Evolutionary conservation across 257 asterid species (phyloP).

Genomic region (Asclepias syriaca): DNA sequence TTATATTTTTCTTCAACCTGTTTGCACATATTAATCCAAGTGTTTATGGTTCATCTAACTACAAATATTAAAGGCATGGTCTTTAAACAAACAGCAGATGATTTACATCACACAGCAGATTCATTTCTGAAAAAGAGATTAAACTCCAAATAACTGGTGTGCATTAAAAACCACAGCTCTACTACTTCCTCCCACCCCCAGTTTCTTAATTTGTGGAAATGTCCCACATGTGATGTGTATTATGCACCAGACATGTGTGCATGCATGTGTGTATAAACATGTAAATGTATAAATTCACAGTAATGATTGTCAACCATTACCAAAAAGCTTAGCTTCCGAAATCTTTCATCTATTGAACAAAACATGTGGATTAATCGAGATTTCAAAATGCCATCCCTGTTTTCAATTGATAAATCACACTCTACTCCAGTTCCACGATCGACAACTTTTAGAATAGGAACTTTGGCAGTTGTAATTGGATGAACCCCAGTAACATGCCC

Average conservation of each 20-base stretch:
- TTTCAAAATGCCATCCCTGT: slow-evolving; percentile 83
- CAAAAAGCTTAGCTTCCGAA: slow-evolving; percentile 83
- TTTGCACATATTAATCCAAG: not conserved
- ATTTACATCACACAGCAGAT: not conserved
- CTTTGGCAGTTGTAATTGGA: slow-evolving; percentile 82
- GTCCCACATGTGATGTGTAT: not conserved
- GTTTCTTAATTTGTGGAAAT: not conserved
- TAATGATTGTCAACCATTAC: slow-evolving; percentile 36
- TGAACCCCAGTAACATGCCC: slow-evolving; percentile 81
- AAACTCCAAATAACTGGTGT: not conserved
- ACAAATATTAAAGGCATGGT: not conserved
- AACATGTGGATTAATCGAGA: slow-evolving; percentile 62
- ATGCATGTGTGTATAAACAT: not conserved
- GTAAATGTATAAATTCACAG: not conserved
- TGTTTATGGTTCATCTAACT: not conserved
- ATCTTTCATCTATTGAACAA: slow-evolving; percentile 80
- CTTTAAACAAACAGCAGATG: not conserved
- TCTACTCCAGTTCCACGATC: slow-evolving; percentile 94
- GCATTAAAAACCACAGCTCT: not conserved
- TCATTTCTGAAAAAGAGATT: not conserved
- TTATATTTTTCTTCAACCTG: not conserved
- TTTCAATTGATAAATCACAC: slow-evolving; percentile 95
- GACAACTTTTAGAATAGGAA: slow-evolving; percentile 83
- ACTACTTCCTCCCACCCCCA: not conserved
- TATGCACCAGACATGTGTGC: not conserved